Evolutionary conservation across 352 stramenopile species (phyloP).

Genomic region (Peronospora destructor): DNA sequence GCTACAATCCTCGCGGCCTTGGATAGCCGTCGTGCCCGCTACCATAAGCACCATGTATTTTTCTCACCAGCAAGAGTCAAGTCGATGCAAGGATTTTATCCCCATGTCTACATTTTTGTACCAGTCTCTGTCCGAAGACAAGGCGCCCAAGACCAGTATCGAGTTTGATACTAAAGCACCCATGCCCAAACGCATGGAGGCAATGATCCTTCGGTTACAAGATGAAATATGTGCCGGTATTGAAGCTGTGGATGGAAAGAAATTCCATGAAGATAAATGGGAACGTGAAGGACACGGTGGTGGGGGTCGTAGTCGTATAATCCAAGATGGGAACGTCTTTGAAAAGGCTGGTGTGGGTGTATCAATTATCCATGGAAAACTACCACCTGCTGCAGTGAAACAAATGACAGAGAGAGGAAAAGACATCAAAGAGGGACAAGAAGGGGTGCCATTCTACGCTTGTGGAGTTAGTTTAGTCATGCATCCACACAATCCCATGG

Average conservation of each 20-base stretch:
- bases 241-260: constrained; percentile 89
- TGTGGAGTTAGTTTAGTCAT: constrained; percentile 95
- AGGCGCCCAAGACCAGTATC: constrained; percentile 50
- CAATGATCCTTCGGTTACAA: constrained; percentile 72
- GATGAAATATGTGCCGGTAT: constrained; percentile 86
- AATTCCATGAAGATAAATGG: constrained; percentile 95
- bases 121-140: constrained; percentile 53
- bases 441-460: constrained; percentile 91
- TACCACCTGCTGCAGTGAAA: constrained; percentile 83
- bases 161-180: constrained; percentile 69
- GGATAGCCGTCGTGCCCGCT: constrained; percentile 20
- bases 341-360: constrained; percentile 98
- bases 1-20: constrained; percentile 22
- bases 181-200: constrained; percentile 73
- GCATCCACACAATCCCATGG: constrained; percentile 91
- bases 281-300: constrained; percentile 91
- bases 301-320: constrained; percentile 90
- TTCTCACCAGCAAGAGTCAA: constrained; percentile 15
- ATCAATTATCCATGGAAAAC: constrained; percentile 94
- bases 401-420: constrained; percentile 82
- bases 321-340: constrained; percentile 92
- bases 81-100: constrained; percentile 38
- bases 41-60: constrained; percentile 19
- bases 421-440: constrained; percentile 55
- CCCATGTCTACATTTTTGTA: constrained; percentile 56